These are phyloP conservation scores for Emericellopsis terricola DNA, from an alignment of 495 filamentous ascomycete species.

Conservation along the genomic window DNA sequence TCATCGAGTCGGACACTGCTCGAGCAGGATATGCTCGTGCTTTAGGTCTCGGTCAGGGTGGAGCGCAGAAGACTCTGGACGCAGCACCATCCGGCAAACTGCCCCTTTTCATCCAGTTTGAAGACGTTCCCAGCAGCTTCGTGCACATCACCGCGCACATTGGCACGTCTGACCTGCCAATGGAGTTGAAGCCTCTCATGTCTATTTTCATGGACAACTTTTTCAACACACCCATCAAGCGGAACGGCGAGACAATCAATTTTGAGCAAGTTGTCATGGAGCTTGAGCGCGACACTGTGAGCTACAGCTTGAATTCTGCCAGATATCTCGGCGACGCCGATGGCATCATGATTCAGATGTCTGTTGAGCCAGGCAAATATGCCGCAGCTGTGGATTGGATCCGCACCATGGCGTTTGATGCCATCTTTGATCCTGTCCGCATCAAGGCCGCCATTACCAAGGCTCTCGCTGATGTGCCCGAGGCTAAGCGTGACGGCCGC, in stretches of 20 bases:
- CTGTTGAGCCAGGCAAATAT: slow-evolving; percentile 81
- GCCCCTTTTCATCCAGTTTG: slow-evolving; percentile 91
- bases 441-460: slow-evolving; percentile 72
- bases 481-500: slow-evolving; percentile 76
- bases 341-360: slow-evolving; percentile 60
- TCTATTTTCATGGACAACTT: slow-evolving; percentile 77
- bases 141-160: slow-evolving; percentile 64
- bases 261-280: slow-evolving; percentile 86
- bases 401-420: slow-evolving; percentile 66
- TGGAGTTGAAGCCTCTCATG: slow-evolving; percentile 62
- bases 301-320: slow-evolving; percentile 52
- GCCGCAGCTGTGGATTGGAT: slow-evolving; percentile 68
- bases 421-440: slow-evolving; percentile 65
- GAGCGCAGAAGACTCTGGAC: slow-evolving; percentile 63
- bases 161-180: slow-evolving; percentile 54
- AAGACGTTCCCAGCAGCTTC: slow-evolving; percentile 80
- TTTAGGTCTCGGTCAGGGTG: slow-evolving; percentile 45
- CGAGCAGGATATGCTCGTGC: slow-evolving; percentile 62
- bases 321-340: slow-evolving; percentile 56
- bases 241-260: slow-evolving; percentile 57
- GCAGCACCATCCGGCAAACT: slow-evolving; percentile 34
- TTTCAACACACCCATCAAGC: slow-evolving; percentile 75
- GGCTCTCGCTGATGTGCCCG: slow-evolving; percentile 81
- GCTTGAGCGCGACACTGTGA: slow-evolving; percentile 79
- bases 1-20: slow-evolving; percentile 76